These are phyloP conservation scores for Pseudonitzschia delicatissima DNA, from an alignment of 108 stramenopile genomes.

Conservation along the genomic window DNA sequence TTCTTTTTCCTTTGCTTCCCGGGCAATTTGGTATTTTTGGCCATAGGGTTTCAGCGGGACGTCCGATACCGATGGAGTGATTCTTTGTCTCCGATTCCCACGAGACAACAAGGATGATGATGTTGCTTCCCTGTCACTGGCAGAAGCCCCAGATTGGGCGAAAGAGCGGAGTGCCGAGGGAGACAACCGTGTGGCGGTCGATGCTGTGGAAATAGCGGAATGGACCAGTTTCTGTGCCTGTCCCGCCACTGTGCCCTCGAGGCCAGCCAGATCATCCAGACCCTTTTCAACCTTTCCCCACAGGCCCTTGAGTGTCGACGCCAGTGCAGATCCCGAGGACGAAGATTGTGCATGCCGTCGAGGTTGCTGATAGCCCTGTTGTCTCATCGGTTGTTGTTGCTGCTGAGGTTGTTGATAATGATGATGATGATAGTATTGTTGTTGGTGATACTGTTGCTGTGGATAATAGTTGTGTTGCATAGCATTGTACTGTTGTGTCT, in stretches of 20 bases:
- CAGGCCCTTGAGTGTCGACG: constrained; percentile 21
- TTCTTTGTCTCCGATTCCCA: not conserved
- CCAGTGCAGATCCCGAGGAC: not conserved
- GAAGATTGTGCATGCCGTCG: constrained; percentile 4
- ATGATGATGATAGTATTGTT: not conserved
- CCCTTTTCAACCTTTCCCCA: constrained; percentile 44
- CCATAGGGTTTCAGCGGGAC: constrained; percentile 16
- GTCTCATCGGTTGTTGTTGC: not conserved
- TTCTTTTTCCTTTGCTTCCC: constrained; percentile 4
- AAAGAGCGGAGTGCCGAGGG: not conserved
- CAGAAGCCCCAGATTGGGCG: constrained; percentile 7
- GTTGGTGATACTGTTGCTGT: not conserved
- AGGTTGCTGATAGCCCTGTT: constrained; percentile 10
- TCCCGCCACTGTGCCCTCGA: constrained; percentile 40
- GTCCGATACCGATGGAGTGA: not conserved
- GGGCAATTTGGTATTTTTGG: constrained; percentile 18
- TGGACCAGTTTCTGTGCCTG: constrained; percentile 31
- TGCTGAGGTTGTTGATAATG: not conserved
- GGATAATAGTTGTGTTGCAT: not conserved
- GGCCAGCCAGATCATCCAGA: constrained; percentile 43
- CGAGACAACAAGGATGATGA: not conserved
- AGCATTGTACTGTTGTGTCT: too few relatives aligned
- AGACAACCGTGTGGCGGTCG: not conserved
- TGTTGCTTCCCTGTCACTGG: not conserved
- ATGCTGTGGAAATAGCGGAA: constrained; percentile 3